phyloP scores from a whole-genome alignment of 139 green algal genomes.

The Chlamydomonas incerta region DNA sequence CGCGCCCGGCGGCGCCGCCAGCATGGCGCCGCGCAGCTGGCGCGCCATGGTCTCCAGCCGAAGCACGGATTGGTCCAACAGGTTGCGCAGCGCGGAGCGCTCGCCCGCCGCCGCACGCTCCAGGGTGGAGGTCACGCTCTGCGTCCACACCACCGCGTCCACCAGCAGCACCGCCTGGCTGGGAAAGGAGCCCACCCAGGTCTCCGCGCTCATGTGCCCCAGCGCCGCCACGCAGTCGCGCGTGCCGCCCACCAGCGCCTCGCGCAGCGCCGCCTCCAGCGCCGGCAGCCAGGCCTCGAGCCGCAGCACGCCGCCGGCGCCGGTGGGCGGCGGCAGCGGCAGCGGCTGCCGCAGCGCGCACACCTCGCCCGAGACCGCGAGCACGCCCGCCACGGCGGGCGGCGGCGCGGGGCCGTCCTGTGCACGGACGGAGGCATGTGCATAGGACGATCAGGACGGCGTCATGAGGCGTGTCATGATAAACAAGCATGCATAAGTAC shows the following conservation, averaged over 20 bases:
- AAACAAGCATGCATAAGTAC: too few relatives aligned
- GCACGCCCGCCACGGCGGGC: conserved; percentile 24
- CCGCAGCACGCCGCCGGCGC: background rate
- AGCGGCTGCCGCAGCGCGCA: conserved; percentile 27
- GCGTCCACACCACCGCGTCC: conserved; percentile 59
- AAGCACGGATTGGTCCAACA: conserved; percentile 53
- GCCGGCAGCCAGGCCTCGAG: conserved; percentile 29
- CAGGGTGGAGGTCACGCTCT: conserved; percentile 39
- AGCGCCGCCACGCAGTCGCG: conserved; percentile 48
- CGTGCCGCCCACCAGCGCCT: conserved; percentile 4
- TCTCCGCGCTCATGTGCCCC: conserved; percentile 47
- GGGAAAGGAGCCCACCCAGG: conserved; percentile 57
- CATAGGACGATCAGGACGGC: too few relatives aligned
- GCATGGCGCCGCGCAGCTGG: conserved; percentile 48
- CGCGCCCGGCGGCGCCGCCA: background rate
- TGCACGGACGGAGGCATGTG: background rate
- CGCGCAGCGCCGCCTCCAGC: conserved; percentile 44
- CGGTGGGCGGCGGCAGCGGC: background rate
- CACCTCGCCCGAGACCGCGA: conserved; percentile 33
- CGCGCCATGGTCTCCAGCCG: conserved; percentile 54
- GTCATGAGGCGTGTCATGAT: too few relatives aligned
- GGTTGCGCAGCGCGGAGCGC: conserved; percentile 40
- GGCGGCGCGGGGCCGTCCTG: conserved; percentile 13
- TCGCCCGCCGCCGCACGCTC: conserved; percentile 31
- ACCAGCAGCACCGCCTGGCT: conserved; percentile 47